Evolutionary conservation across 495 filamentous ascomycete genomes (phyloP), one percentile per base, ranked within the genome.

Genomic region (Aspergillus sparsus): DNA sequence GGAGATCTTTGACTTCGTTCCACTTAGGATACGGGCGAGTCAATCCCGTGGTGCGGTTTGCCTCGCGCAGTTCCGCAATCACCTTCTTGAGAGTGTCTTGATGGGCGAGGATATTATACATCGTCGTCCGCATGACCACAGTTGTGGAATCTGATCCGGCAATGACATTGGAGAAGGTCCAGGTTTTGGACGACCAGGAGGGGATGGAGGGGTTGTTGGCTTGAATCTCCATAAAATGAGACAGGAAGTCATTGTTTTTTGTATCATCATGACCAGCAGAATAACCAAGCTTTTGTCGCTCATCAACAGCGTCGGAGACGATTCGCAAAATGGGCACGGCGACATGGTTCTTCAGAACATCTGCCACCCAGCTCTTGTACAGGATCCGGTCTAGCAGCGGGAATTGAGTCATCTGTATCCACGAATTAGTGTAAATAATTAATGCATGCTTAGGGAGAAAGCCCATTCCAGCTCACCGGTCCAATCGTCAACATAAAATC

Each of bases 71-170:
- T 53, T 72, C 68, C 3, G 46, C 41, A 1, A 64, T 60, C 1
- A 79, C 65, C 36, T 55, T 60, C 13, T 49, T 6, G 9, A 69
- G 61, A 7, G 65, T 63, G 6, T 66, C 53, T 9, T 69, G 71
- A 58, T 79, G 63, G 13, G 52, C 62, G 16, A 80, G 67, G 45
- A 70, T 62, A 45, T 74, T 54, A 51, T 77, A 69, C 41, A 77
- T 68, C 7, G 72, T 66, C 2, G 70, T 64, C 0, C 71, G 64
- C 50, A 81, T 67, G 15, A 72, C 64, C 18, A 74, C 75, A 18
- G 74, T 76, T 2, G 74, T 81, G 2, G 76, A 77, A 67, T 82
- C 79, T 32, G 72, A 73, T 21, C 79, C 80, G 7, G 79, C 79
- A 35, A 74, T 67, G 16, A 82, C 65, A 63, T 82, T 81, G 44